phyloP scores from a whole-genome alignment of 176 grass and related monocot species.

The Stipa capillata region DNA sequence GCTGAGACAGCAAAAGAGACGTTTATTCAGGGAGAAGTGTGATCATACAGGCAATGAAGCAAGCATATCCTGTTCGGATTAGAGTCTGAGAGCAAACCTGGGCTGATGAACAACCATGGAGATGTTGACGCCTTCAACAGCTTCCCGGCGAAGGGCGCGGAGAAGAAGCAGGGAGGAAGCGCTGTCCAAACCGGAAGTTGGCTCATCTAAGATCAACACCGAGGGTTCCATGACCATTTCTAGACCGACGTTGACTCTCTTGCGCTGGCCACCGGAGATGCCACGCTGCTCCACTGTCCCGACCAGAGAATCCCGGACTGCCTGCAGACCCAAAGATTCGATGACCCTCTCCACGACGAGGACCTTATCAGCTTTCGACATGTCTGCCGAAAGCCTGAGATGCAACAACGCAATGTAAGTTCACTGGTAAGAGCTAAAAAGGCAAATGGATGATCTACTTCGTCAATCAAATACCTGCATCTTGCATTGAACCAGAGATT shows the following conservation, averaged over 20 bases:
- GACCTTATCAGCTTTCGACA: conserved; percentile 94
- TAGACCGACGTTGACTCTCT: conserved; percentile 88
- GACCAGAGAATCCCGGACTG: conserved; percentile 77
- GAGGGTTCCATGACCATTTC: conserved; percentile 99
- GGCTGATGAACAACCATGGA: conserved; percentile 98
- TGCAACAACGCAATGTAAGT: neutral
- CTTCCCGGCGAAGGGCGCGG: conserved; percentile 79
- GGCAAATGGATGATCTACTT: neutral
- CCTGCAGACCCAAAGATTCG: conserved; percentile 78
- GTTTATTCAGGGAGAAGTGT: neutral
- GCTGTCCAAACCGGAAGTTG: conserved; percentile 90
- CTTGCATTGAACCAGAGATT: conserved; percentile 99
- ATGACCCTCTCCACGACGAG: conserved; percentile 95
- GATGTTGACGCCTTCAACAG: conserved; percentile 94
- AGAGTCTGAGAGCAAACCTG: conserved; percentile 42
- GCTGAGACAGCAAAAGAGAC: conserved; percentile 25
- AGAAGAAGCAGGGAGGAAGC: conserved; percentile 88
- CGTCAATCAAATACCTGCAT: conserved; percentile 70
- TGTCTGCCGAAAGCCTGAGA: conserved; percentile 77
- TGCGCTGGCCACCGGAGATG: conserved; percentile 92
- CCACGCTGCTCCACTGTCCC: conserved; percentile 86
- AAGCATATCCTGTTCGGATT: neutral
- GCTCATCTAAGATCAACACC: conserved; percentile 86
- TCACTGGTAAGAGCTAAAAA: neutral
- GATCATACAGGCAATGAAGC: neutral